Percentiles rank a stretch among this genome's conserved stretches.
Conservation (phyloP, 768 basidiomycete genomes). For the Dendrothele bispora region DNA sequence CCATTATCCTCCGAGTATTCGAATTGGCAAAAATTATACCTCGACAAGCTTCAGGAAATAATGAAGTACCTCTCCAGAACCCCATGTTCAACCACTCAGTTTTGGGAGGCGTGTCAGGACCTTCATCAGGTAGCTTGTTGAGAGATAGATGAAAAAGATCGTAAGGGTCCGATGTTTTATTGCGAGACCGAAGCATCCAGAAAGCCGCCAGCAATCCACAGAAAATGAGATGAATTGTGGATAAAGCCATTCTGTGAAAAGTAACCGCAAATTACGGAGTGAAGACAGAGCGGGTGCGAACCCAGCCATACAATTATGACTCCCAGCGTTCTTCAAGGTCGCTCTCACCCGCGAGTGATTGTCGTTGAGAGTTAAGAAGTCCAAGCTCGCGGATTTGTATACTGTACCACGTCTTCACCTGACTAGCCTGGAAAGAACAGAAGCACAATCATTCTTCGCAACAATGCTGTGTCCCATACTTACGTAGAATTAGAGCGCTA, state of each 20-base stretch:
- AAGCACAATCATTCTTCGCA: too few relatives aligned
- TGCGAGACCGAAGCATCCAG: not conserved
- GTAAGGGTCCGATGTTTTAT: constrained; percentile 45
- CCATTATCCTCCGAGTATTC: not conserved
- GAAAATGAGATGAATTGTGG: not conserved
- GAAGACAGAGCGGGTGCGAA: not conserved
- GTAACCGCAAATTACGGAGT: not conserved
- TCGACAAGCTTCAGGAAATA: constrained; percentile 62
- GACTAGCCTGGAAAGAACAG: too few relatives aligned
- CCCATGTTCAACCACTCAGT: constrained; percentile 79
- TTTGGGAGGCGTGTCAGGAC: constrained; percentile 27
- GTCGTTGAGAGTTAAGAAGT: too few relatives aligned
- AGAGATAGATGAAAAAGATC: constrained; percentile 56
- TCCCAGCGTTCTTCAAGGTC: too few relatives aligned
- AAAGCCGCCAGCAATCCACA: not conserved
- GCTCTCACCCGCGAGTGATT: too few relatives aligned
- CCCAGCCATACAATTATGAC: too few relatives aligned
- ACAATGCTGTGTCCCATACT: too few relatives aligned
- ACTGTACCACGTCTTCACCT: too few relatives aligned
- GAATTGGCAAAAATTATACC: constrained; percentile 31
- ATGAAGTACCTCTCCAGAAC: constrained; percentile 54
- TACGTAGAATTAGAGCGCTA: not conserved
- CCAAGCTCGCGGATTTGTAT: too few relatives aligned
- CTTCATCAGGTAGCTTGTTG: constrained; percentile 42
- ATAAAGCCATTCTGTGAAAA: not conserved